Percentiles rank a stretch among this genome's conserved stretches.
Conservation (phyloP, 495 filamentous ascomycete species). For the Aspergillus biplanus region DNA sequence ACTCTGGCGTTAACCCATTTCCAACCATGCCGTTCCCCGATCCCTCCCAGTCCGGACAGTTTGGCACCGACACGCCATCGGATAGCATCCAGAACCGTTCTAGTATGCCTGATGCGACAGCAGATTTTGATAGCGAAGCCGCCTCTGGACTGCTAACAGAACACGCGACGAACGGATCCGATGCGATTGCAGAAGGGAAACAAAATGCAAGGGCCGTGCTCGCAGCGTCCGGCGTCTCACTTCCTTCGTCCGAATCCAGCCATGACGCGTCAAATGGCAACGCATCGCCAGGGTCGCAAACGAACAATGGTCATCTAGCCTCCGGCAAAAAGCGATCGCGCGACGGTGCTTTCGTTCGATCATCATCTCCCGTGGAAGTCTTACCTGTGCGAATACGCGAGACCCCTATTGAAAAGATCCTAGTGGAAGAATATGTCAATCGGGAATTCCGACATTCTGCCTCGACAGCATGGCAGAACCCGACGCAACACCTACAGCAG, state of each 20-base stretch:
- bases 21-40: constrained; percentile 47
- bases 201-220: constrained; percentile 62
- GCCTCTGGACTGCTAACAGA: constrained; percentile 28
- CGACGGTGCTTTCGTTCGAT: constrained; percentile 54
- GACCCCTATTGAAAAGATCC: constrained; percentile 54
- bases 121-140: constrained; percentile 29
- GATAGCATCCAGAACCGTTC: constrained; percentile 32
- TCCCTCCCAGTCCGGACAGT: constrained; percentile 32
- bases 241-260: constrained; percentile 29
- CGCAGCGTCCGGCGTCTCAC: constrained; percentile 50
- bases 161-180: constrained; percentile 37
- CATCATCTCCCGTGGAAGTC: constrained; percentile 32
- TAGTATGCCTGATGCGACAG: constrained; percentile 27
- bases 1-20: constrained; percentile 3
- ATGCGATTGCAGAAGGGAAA: constrained; percentile 58
- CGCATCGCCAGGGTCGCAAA: constrained; percentile 24
- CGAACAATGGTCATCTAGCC: constrained; percentile 47
- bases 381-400: constrained; percentile 42
- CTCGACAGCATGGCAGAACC: constrained; percentile 44
- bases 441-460: constrained; percentile 74
- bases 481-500: constrained; percentile 51
- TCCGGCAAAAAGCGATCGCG: constrained; percentile 62
- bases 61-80: constrained; percentile 32
- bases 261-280: constrained; percentile 38
- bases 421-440: constrained; percentile 76